Evolutionary conservation across 768 basidiomycete species (phyloP), one percentile per base, ranked within the genome.

Genomic region (Kwoniella shandongensis): DNA sequence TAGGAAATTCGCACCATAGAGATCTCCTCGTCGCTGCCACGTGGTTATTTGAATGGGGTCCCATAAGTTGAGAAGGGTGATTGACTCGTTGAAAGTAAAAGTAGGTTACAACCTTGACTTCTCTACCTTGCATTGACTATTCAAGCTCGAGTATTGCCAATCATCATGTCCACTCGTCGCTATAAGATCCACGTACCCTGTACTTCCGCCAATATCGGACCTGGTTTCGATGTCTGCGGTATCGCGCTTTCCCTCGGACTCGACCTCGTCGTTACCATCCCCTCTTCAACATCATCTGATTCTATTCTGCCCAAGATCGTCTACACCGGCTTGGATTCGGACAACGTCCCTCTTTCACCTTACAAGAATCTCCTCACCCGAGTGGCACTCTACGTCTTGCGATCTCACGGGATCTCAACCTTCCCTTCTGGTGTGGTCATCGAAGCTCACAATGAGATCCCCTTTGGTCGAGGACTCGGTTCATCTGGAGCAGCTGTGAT

Each of bases 401-500:
- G 94, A 30, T 97, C 92, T 76, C 84, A 93, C 76, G 76, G 76
- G 61, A 83, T 90, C 65, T 75, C 79, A 40, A 80, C 81, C 26
- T 93, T 97, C 78, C 94, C 93, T 22, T 80, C 85, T 1, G 81
- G 83, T 46, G 81, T 97, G 71, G 75, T 73, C 69, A 85, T 99
- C 70, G 85, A 88, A 70, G 86, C 82, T 35, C 79, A 87, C 76
- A 99, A 99, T 77, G 84, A 93, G 77, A 97, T 99, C 68, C 96
- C 96, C 1, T 99, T 99, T 72, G 94, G 96, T 12, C 88, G 96
- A 52, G 96, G 96, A 11, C 82, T 99, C 47, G 96, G 96, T 45
- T 98, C 94, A 55, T 98, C 96, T 0, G 94, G 94, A 13, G 96
- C 96, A 3, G 94, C 96, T n/a, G 96, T 99, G 68, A 89, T 99